phyloP scores from a whole-genome alignment of 306 rosid species.

The Quercus robur region DNA sequence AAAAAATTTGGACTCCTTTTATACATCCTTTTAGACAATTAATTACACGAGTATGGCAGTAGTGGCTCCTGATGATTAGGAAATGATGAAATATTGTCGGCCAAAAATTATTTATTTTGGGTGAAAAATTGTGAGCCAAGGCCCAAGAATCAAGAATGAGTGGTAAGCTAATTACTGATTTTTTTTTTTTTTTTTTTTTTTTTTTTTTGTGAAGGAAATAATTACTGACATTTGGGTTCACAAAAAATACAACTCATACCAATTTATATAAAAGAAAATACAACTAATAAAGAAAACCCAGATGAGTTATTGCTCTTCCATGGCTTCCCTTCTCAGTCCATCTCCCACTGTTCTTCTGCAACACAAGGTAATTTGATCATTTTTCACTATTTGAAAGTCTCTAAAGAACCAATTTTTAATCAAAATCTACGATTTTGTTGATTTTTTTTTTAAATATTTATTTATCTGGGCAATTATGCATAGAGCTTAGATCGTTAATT shows the following conservation, averaged over 20 bases:
- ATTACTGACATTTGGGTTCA: background rate
- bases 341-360: slow-evolving; percentile 39
- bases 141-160: background rate
- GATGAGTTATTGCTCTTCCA: slow-evolving; percentile 29
- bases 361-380: slow-evolving; percentile 40
- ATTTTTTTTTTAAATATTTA: background rate
- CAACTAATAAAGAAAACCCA: slow-evolving; percentile 5
- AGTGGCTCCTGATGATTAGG: background rate
- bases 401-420: background rate
- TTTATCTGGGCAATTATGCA: background rate
- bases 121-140: slow-evolving; percentile 31
- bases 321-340: slow-evolving; percentile 64
- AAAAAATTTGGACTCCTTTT: too few relatives aligned
- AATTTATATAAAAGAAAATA: background rate
- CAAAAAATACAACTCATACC: background rate
- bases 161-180: slow-evolving; percentile 20
- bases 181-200: too few relatives aligned
- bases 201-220: background rate
- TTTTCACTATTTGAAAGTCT: background rate
- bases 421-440: background rate
- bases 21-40: slow-evolving; percentile 9
- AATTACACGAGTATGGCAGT: background rate
- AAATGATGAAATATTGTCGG: background rate
- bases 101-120: background rate
- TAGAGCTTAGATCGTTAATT: background rate